A percentile compares a stretch with the other conserved stretches of the same genome.
Evolutionary conservation across 306 rosid genomes (phyloP).

Genomic region (Alnus glutinosa): DNA sequence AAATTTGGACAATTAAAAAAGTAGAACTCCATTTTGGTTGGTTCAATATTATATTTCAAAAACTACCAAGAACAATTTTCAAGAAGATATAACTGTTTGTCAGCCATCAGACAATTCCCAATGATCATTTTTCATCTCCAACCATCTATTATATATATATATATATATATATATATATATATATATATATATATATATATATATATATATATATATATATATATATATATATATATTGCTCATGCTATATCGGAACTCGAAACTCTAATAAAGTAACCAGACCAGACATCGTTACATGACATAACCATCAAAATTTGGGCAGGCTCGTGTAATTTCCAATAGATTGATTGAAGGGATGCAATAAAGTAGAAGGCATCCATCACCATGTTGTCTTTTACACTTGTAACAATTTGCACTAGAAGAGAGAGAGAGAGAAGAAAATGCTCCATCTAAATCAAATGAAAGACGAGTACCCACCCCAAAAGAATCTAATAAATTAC

Average conservation of each 20-base stretch:
- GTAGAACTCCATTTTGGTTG: slow-evolving; percentile 3
- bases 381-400: slow-evolving; percentile 15
- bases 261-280: slow-evolving; percentile 33
- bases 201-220: background rate
- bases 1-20: too few relatives aligned
- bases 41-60: slow-evolving; percentile 16
- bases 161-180: background rate
- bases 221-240: background rate
- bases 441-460: slow-evolving; percentile 9
- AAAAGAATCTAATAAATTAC: background rate
- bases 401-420: background rate
- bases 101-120: slow-evolving; percentile 42
- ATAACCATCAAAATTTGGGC: slow-evolving; percentile 30
- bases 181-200: background rate
- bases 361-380: slow-evolving; percentile 2
- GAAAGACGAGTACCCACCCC: background rate
- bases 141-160: background rate
- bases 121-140: slow-evolving; percentile 25
- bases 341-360: slow-evolving; percentile 12
- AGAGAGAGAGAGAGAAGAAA: slow-evolving; percentile 7
- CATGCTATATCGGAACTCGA: slow-evolving; percentile 52
- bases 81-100: slow-evolving; percentile 23
- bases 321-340: slow-evolving; percentile 33
- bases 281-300: slow-evolving; percentile 43
- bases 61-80: slow-evolving; percentile 23